Base-by-base conservation (phyloP, 2,329 filamentous ascomycete species). In the Chalaropsis ovoidea region DNA sequence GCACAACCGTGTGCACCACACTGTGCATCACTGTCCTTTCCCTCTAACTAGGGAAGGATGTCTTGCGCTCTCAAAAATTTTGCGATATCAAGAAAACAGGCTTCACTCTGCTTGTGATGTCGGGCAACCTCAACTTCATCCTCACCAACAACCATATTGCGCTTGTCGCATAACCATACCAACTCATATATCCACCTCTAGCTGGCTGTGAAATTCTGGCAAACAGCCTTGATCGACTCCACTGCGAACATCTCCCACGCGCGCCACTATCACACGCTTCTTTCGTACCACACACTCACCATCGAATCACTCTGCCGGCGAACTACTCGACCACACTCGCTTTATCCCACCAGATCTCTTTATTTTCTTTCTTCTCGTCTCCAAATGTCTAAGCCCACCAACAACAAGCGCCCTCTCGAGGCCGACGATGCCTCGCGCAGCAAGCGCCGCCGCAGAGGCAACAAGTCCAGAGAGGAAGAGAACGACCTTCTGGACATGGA, bases 401-500 rank as follows among this genome's bases (percentile, higher is more conserved):
- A 52, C 71, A 67, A 52, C 39, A 87, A 84, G 75, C 82, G 85
- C 70, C 79, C 81, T 68, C 78, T 79, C 0, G 81, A 82, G 24
- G 47, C 27, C 5, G 60, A 56, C n/a, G 63, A 65, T 35, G 47
- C 63, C 27, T 61, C 64, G 31, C 61, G 39, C 2, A 66, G 68
- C 49, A 76, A 75, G 68, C 82, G 82, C 72, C 66, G 62, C 31
- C 77, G 74, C 68, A 80, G 81, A 70, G 80, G 78, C 71, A 82
- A 80, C 77, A 87, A 83, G 75, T 80, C 79, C 68, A 78, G 78
- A 71, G 78, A 81, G 67, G 70, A 78, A 52, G 80, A 84, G 52
- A 82, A 86, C 61, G 79, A 78, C 27, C 76, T 81, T 35, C 74
- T 86, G 67, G 85, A 90, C 72, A 80, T 84, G 54, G 84, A 90